These are phyloP conservation scores for Petasospora rhodanensis DNA, from an alignment of 1,139 yeast species.

Conservation along the genomic window DNA sequence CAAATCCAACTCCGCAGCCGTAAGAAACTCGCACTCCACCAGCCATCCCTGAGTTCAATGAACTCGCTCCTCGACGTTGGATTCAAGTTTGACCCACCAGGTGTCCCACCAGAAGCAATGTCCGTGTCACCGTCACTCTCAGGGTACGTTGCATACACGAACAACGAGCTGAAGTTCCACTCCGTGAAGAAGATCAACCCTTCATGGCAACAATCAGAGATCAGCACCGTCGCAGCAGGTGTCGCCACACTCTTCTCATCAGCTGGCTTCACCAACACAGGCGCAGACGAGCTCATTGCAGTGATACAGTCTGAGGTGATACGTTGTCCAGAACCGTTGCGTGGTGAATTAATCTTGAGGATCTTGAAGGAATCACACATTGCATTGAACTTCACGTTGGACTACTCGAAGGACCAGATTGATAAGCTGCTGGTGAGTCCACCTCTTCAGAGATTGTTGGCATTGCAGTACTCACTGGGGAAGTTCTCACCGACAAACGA, in stretches of 20 bases:
- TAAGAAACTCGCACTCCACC: conserved; percentile 24
- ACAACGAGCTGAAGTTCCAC: conserved; percentile 24
- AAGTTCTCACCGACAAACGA: conserved; percentile 48
- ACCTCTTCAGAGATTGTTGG: conserved; percentile 61
- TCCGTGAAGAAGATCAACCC: conserved; percentile 2
- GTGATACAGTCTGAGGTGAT: conserved; percentile 45
- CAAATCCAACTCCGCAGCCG: conserved; percentile 40
- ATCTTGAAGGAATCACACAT: conserved; percentile 61
- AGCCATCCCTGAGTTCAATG: conserved; percentile 27
- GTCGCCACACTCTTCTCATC: conserved; percentile 63
- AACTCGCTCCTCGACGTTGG: conserved; percentile 56
- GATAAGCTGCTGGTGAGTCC: conserved; percentile 71
- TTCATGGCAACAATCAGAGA: conserved; percentile 13
- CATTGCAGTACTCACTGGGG: conserved; percentile 65
- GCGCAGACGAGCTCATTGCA: conserved; percentile 63
- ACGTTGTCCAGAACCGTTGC: conserved; percentile 24
- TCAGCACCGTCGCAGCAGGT: conserved; percentile 44
- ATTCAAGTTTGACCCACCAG: conserved; percentile 40
- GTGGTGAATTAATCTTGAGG: conserved; percentile 38
- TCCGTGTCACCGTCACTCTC: conserved; percentile 57
- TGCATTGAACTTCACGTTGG: conserved; percentile 66
- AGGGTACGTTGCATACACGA: conserved; percentile 37
- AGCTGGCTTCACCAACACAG: conserved; percentile 59
- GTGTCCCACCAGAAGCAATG: conserved; percentile 34
- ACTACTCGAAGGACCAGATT: conserved; percentile 58